phyloP scores from a whole-genome alignment of 2,329 filamentous ascomycete genomes.

The Mariannaea sp. region DNA sequence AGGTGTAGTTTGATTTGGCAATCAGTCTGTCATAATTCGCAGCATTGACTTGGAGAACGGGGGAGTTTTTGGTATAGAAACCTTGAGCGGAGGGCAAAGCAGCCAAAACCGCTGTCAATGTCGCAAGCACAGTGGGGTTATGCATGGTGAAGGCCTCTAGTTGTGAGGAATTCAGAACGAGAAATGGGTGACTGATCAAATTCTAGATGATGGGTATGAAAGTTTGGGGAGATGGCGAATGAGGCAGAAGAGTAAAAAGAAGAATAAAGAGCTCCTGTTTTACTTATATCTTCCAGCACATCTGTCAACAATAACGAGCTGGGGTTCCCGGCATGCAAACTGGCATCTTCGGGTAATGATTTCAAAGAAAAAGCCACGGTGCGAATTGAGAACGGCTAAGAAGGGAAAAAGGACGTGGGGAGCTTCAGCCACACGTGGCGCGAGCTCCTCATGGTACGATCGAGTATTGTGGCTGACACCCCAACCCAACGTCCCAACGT shows the following conservation, averaged over 20 bases:
- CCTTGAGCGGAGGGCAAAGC: constrained; percentile 67
- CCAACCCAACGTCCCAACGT: too few relatives aligned
- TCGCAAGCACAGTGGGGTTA: constrained; percentile 53
- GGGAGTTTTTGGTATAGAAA: constrained; percentile 84
- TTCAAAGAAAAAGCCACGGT: constrained; percentile 35
- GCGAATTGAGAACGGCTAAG: constrained; percentile 26
- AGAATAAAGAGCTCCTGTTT: not conserved
- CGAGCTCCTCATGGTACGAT: constrained; percentile 6
- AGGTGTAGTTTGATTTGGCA: constrained; percentile 87
- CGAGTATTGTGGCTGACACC: constrained; percentile 14
- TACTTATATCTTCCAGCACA: constrained; percentile 15
- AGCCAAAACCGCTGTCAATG: constrained; percentile 63
- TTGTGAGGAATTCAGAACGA: not conserved
- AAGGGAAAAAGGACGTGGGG: not conserved
- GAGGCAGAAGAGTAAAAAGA: not conserved
- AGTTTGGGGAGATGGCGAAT: not conserved
- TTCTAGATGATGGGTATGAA: not conserved
- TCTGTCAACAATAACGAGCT: constrained; percentile 12
- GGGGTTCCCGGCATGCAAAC: constrained; percentile 28
- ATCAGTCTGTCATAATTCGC: constrained; percentile 84
- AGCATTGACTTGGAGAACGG: constrained; percentile 80
- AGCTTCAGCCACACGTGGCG: constrained; percentile 37
- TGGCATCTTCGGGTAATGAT: constrained; percentile 34
- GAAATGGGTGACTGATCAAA: not conserved
- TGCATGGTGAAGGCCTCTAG: constrained; percentile 52